Base-by-base conservation (phyloP, 495 filamentous ascomycete species). In the Neurospora sp. region DNA sequence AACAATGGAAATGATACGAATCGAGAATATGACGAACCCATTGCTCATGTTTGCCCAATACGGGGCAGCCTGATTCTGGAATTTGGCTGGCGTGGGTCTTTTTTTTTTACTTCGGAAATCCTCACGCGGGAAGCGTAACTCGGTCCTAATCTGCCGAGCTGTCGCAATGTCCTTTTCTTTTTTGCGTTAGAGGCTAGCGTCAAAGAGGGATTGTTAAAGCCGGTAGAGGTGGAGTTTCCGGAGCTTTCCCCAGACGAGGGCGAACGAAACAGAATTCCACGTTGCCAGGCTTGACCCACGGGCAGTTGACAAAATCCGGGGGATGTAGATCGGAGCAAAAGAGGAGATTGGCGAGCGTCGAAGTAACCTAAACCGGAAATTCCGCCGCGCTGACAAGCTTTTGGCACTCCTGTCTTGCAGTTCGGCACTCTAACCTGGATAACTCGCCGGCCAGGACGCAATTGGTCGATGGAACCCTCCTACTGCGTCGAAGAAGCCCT, bases 21-120 rank as follows among this genome's bases (percentile, higher is more conserved):
- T 66, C 23, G 14, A 37, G 27, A 54, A 70, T 23, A 27, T 69
- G 3, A 54, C 73, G 31, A 42, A 75, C 73, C 73, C 73, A 75
- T 75, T 42, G 69, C 70, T 75, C 73, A 75, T 75, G 71, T 73
- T 73, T 70, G 73, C 48, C 40, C 69, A 31, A 62, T 38, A 48
- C 40, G 54, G 27, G 54, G 54, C 54, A 66, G 54, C 54, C 27
- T 66, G 54, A 66, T 35, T 66, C 54, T 18, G 54, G 12, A 66
- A 9, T 35, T 9, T 16, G 54, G 23, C 35, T 14, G 54, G 54
- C 54, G 54, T 37, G 27, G 54, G 54, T 37, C 27, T 66, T 8
- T 16, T 27, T 54, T 46, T 62, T 66, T 35, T 35, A 27, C 54
- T 66, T 66, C 54, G 20, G 14, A 37, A 66, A 35, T 66, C 27